Conservation (phyloP, 495 filamentous ascomycete species). For the Neurospora sp. region DNA sequence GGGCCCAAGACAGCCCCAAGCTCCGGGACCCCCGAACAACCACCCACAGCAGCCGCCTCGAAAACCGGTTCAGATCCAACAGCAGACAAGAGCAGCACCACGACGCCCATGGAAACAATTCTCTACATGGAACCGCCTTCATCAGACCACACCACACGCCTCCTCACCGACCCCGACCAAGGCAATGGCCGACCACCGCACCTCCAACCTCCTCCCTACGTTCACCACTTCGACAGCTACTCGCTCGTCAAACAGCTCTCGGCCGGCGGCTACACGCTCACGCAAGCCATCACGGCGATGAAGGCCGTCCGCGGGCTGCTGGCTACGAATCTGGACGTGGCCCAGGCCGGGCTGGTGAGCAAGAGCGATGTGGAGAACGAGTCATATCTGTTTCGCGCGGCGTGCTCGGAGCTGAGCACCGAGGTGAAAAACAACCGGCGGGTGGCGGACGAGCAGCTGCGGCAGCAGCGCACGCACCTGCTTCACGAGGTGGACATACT, state of each 20-base stretch:
- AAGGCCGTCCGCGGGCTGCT: conserved; percentile 73
- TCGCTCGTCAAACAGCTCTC: conserved; percentile 69
- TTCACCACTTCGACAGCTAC: conserved; percentile 96
- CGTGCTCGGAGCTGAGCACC: conserved; percentile 82
- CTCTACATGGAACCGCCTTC: conserved; percentile 47
- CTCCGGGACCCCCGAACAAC: neutral
- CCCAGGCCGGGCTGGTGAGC: conserved; percentile 61
- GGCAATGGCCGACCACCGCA: conserved; percentile 32
- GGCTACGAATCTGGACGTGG: conserved; percentile 67
- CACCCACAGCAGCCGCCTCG: neutral
- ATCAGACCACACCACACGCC: conserved; percentile 17
- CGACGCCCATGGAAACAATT: conserved; percentile 51
- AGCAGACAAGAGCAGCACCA: conserved; percentile 21
- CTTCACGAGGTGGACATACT: conserved; percentile 93
- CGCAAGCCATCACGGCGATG: conserved; percentile 73
- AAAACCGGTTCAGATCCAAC: neutral
- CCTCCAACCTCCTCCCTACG: conserved; percentile 65
- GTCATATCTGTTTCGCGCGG: conserved; percentile 86
- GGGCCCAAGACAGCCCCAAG: neutral
- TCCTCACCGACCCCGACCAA: neutral
- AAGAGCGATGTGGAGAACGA: conserved; percentile 81
- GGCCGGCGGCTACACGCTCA: conserved; percentile 53
- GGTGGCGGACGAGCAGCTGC: conserved; percentile 56
- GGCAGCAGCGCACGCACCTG: conserved; percentile 70
- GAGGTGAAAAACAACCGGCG: conserved; percentile 57